Evolutionary conservation across 1,284 basidiomycete species (phyloP), one percentile per base, ranked within the genome.

Genomic region (Athelia sp.): DNA sequence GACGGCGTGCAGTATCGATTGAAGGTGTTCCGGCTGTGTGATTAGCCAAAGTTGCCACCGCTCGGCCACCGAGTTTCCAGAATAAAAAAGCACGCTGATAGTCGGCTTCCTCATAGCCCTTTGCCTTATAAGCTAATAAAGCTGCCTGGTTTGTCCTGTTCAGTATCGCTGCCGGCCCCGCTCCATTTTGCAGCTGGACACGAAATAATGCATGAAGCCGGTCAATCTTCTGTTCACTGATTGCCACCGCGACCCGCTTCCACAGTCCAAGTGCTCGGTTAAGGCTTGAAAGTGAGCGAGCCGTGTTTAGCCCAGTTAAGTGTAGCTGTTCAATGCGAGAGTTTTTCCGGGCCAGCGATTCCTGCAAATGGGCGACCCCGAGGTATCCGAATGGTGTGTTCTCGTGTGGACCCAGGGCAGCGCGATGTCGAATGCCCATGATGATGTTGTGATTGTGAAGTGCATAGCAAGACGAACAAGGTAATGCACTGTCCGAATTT

Each of bases 71-170:
- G 1, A 61, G 50, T 36, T 58, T 54, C 13, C 47, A 55, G 3
- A 60, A 52, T 1, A 60, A 46, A 42, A 49, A 60, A 2, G 53
- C 49, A 21, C 49, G 38, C 40, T 60, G 45, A 38, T 45, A 55
- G 32, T 58, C 52, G 3, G 50, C 36, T 18, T 52, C 45, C 49
- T 54, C 36, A n/a, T 40, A 40, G 15, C 36, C 15, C 36, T 40
- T 40, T 4, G 36, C n/a, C 9, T 21, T 40, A 40, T 40, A 40
- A 21, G 19, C 36, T 9, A 40, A 21, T 40, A 17, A 21, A 6
- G 36, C 15, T 4, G 36, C 36, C 19, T 40, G 15, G n/a, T 40
- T 40, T 6, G 36, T 40, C 19, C n/a, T 40, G 19, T 6, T n/a
- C 15, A 40, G 36, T 8, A 40, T 6, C 19, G n/a, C 36, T n/a